phyloP scores from a whole-genome alignment of 2,329 filamentous ascomycete species.

The Rugonectria rugulosa region DNA sequence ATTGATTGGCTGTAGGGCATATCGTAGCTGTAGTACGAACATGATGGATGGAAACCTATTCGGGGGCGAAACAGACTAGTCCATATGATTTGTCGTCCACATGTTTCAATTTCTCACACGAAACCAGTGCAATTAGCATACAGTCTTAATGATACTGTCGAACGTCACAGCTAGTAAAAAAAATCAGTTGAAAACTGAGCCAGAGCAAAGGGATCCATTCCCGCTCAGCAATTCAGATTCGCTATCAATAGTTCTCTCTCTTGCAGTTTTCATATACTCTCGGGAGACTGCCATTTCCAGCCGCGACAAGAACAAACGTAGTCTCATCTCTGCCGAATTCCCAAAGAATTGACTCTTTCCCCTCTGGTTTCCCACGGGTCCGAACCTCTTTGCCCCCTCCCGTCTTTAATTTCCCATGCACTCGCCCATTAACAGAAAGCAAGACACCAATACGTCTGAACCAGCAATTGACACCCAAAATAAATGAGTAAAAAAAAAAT shows the following conservation, averaged over 20 bases:
- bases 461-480: background rate
- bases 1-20: no score
- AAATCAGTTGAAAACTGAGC: no score
- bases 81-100: no score
- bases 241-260: background rate
- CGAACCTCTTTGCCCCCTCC: background rate
- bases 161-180: no score
- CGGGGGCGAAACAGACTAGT: no score
- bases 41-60: no score
- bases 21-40: no score
- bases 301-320: background rate
- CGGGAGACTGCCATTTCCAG: background rate
- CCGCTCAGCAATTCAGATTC: conserved; percentile 3
- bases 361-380: conserved; percentile 1
- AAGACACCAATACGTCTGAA: background rate
- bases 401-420: background rate
- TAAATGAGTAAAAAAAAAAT: background rate
- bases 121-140: no score
- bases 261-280: conserved; percentile 4
- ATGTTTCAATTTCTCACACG: no score
- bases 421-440: background rate
- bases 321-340: conserved; percentile 1
- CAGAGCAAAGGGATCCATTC: background rate
- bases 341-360: background rate
- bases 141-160: no score